Evolutionary conservation across 139 green algal species (phyloP).

Genomic region (Tetradesmus obliquus): DNA sequence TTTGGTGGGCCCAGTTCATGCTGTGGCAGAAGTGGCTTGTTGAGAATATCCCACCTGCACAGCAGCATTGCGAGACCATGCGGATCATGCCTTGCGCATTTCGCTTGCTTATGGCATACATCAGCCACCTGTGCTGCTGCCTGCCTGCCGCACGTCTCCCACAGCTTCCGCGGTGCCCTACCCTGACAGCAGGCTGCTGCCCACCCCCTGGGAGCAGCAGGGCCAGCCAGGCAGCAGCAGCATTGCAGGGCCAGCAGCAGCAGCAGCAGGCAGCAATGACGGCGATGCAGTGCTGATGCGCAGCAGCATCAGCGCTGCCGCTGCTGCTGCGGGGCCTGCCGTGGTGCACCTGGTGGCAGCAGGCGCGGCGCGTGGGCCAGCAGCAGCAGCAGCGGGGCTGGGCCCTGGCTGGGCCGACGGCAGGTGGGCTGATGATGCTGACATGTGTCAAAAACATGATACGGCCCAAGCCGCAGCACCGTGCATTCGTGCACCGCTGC

Average conservation of each 20-base stretch:
- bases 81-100: neutral
- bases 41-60: neutral
- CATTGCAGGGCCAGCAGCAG: neutral
- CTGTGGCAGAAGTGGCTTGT: too few relatives aligned
- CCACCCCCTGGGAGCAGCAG: conserved; percentile 24
- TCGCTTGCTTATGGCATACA: too few relatives aligned
- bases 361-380: neutral
- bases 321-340: conserved; percentile 38
- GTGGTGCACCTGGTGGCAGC: conserved; percentile 50
- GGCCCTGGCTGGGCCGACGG: neutral
- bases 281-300: conserved; percentile 28
- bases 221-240: neutral
- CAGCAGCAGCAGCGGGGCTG: neutral
- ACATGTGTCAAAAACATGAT: too few relatives aligned
- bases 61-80: neutral
- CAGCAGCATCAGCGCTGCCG: conserved; percentile 39
- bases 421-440: neutral
- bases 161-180: neutral
- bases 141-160: neutral
- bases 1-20: too few relatives aligned
- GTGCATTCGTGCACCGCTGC: too few relatives aligned
- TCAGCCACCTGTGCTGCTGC: neutral
- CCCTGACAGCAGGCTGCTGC: neutral
- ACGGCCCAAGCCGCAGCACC: too few relatives aligned
- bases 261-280: neutral